These are phyloP conservation scores for Neofusicoccum sp. DNA, from an alignment of 2,329 filamentous ascomycete genomes.

Conservation along the genomic window DNA sequence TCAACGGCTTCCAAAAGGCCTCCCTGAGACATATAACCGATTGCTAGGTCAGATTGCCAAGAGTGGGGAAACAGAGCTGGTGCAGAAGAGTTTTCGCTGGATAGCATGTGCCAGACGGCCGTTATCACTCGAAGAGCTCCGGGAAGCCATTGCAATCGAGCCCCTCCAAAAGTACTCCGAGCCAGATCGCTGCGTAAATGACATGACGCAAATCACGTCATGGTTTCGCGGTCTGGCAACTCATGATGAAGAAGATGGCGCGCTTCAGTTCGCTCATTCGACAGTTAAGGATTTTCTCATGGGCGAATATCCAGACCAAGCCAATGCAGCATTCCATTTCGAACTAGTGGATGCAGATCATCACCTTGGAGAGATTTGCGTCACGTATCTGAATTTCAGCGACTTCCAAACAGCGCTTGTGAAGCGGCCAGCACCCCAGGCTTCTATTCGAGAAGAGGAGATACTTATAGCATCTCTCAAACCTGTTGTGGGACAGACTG, in stretches of 20 bases:
- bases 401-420: neutral
- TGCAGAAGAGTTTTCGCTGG: neutral
- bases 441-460: neutral
- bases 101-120: constrained; percentile 28
- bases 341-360: neutral
- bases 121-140: constrained; percentile 37
- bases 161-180: constrained; percentile 28
- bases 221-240: constrained; percentile 38
- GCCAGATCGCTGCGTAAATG: constrained; percentile 27
- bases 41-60: neutral
- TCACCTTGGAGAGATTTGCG: neutral
- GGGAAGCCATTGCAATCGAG: constrained; percentile 39
- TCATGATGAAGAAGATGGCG: constrained; percentile 30
- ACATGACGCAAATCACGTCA: constrained; percentile 27
- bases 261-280: neutral
- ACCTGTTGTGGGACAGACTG: neutral
- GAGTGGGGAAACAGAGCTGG: neutral
- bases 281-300: neutral
- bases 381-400: neutral
- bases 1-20: neutral
- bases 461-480: neutral
- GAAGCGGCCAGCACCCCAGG: neutral
- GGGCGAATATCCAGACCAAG: neutral
- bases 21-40: neutral
- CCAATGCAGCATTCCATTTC: neutral